Conservation (phyloP, 1,139 yeast genomes). For the Protomyces macrosporus region DNA sequence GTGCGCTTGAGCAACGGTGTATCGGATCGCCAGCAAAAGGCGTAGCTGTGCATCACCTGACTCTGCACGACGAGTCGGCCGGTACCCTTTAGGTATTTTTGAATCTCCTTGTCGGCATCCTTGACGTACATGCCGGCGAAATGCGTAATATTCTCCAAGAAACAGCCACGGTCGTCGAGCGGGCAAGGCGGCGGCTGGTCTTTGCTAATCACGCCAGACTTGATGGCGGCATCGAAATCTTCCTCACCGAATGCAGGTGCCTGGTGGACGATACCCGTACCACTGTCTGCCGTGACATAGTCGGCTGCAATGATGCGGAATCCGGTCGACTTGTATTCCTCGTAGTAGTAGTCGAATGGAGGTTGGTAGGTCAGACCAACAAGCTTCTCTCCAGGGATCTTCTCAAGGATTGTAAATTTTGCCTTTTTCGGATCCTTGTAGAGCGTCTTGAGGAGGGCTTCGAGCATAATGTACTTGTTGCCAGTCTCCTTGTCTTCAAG, state of each 20-base stretch:
- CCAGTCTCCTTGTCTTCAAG: conserved; percentile 83
- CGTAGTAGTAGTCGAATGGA: conserved; percentile 71
- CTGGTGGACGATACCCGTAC: conserved; percentile 99
- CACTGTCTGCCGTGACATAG: conserved; percentile 87
- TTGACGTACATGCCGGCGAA: conserved; percentile 83
- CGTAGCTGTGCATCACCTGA: conserved; percentile 91
- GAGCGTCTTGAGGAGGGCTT: conserved; percentile 68
- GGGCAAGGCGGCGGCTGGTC: conserved; percentile 81
- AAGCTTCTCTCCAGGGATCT: conserved; percentile 69
- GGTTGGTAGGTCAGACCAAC: conserved; percentile 79
- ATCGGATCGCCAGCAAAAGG: conserved; percentile 99
- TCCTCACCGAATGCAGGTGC: conserved; percentile 99
- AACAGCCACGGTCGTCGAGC: conserved; percentile 83
- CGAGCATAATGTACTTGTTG: conserved; percentile 73
- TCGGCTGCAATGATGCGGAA: conserved; percentile 76
- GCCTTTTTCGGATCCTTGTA: conserved; percentile 94
- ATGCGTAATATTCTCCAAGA: conserved; percentile 67
- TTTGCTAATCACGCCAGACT: conserved; percentile 67
- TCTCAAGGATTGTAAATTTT: conserved; percentile 75
- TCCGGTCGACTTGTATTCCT: conserved; percentile 66
- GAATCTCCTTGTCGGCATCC: conserved; percentile 89
- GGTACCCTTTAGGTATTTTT: conserved; percentile 69
- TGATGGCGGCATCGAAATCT: conserved; percentile 80
- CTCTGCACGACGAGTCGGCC: conserved; percentile 72
- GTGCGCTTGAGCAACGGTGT: conserved; percentile 94